Conservation (phyloP, 1,139 yeast genomes). For the Eremothecium cymbalariae region DNA sequence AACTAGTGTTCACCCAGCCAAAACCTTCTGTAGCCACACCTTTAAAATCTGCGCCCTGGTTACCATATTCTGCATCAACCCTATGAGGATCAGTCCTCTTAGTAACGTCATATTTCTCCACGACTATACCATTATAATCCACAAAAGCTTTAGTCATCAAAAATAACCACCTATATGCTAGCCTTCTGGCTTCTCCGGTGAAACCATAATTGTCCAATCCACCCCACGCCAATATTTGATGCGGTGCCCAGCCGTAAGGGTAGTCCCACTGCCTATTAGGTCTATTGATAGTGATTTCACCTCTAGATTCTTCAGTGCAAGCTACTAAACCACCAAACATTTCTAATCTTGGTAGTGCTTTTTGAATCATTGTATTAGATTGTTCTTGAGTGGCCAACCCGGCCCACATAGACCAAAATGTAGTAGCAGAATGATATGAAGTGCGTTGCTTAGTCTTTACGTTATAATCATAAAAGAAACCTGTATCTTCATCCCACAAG, state of each 20-base stretch:
- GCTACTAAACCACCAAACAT: conserved; percentile 84
- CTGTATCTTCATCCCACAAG: conserved; percentile 76
- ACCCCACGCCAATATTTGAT: conserved; percentile 89
- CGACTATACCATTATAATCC: conserved; percentile 91
- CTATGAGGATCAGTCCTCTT: conserved; percentile 77
- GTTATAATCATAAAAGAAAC: conserved; percentile 81
- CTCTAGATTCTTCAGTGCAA: conserved; percentile 73
- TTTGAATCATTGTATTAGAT: conserved; percentile 53
- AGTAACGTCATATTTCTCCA: conserved; percentile 90
- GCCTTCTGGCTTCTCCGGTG: conserved; percentile 54
- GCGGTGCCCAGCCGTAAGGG: conserved; percentile 99
- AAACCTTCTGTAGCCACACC: conserved; percentile 96
- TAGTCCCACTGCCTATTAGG: conserved; percentile 97
- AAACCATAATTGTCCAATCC: conserved; percentile 75
- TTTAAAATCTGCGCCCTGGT: conserved; percentile 86
- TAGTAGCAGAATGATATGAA: conserved; percentile 77
- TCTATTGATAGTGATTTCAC: conserved; percentile 56
- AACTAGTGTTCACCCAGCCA: conserved; percentile 95
- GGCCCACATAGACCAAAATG: conserved; percentile 92
- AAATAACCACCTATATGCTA: conserved; percentile 80
- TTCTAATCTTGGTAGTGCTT: conserved; percentile 66
- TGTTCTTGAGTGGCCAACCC: conserved; percentile 66
- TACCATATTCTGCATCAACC: conserved; percentile 95
- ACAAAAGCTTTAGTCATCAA: conserved; percentile 90
- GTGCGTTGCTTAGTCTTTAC: conserved; percentile 49